A percentile compares a stretch with the other conserved stretches of the same genome.
Conservation (phyloP, 2,329 filamentous ascomycete species). For the Aspergillus ruber region DNA sequence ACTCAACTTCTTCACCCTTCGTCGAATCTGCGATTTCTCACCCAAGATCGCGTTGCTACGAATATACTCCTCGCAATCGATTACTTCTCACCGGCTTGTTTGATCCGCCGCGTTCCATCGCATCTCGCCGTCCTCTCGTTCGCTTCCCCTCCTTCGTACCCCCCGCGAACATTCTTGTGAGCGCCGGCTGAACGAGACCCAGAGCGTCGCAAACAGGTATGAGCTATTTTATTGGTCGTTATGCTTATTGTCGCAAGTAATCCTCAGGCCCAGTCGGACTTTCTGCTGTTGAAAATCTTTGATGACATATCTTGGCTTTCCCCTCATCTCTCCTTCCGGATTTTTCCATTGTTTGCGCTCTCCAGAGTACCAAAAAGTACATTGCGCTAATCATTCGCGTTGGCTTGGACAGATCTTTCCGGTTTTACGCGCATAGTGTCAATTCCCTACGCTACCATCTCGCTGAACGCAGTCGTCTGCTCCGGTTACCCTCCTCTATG, state of each 20-base stretch:
- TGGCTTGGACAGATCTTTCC: not conserved
- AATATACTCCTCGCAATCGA: not conserved
- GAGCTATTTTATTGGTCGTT: no score
- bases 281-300: no score
- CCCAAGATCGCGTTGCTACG: not conserved
- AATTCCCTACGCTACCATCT: no score
- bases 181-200: no score
- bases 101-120: not conserved
- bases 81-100: not conserved
- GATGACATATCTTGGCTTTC: no score
- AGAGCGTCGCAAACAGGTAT: no score
- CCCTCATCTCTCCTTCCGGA: conserved; percentile 7
- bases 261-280: no score
- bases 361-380: conserved; percentile 4
- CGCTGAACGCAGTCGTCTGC: not conserved
- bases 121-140: not conserved
- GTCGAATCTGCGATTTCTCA: not conserved
- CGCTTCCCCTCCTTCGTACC: not conserved
- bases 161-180: not conserved
- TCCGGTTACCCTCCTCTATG: conserved; percentile 8
- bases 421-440: no score
- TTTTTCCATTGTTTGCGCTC: conserved; percentile 11
- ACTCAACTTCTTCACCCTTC: no score
- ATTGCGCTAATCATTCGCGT: conserved; percentile 3
- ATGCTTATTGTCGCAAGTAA: no score